These are phyloP conservation scores for Eucalyptus virginea DNA, from an alignment of 345 rosid genomes.

Conservation along the genomic window DNA sequence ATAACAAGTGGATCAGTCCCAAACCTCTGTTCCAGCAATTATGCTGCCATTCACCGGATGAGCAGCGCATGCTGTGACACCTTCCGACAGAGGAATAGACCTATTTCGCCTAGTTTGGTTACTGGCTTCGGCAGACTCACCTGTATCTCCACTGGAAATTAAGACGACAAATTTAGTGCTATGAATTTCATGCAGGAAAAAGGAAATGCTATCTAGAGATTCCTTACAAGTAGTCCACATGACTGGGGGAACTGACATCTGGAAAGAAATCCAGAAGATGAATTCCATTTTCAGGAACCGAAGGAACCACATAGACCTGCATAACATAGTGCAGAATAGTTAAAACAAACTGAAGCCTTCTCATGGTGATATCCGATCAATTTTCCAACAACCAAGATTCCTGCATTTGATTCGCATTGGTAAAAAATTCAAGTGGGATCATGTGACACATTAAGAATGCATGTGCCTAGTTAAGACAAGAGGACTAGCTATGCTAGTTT, in stretches of 20 bases:
- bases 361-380: background rate
- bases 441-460: background rate
- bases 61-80: conserved; percentile 53
- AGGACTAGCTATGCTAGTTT: background rate
- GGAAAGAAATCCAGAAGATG: conserved; percentile 92
- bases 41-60: conserved; percentile 73
- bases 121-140: background rate
- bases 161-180: background rate
- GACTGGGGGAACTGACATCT: conserved; percentile 65
- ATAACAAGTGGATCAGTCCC: background rate
- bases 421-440: background rate
- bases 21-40: conserved; percentile 83
- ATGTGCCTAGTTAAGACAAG: background rate
- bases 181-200: background rate
- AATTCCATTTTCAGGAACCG: conserved; percentile 62
- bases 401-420: background rate
- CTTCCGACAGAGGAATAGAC: conserved; percentile 65
- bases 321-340: background rate
- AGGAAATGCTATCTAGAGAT: background rate
- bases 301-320: conserved; percentile 79
- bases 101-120: conserved; percentile 32
- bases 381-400: background rate
- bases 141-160: background rate
- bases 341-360: background rate
- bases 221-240: conserved; percentile 66